phyloP scores from a whole-genome alignment of 306 rosid species.

The Vigna radiata region DNA sequence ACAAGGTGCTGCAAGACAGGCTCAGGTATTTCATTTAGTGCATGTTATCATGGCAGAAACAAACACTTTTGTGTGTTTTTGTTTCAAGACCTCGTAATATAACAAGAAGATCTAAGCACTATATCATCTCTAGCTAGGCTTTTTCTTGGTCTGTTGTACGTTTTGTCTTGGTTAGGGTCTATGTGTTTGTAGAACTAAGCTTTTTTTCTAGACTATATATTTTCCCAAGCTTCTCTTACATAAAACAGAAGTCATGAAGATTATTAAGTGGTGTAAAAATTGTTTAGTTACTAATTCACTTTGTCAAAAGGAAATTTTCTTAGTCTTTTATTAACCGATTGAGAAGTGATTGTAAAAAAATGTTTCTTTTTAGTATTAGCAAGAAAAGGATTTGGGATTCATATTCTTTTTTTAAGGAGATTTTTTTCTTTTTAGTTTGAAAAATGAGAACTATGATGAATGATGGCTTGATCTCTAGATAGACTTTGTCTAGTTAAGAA shows the following conservation, averaged over 20 bases:
- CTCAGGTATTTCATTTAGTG: slow-evolving; percentile 75
- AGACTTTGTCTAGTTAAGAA: slow-evolving; percentile 38
- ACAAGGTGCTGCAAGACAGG: slow-evolving; percentile 99
- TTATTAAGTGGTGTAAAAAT: slow-evolving; percentile 10
- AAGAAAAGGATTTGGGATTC: slow-evolving; percentile 22
- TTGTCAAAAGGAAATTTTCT: slow-evolving; percentile 31
- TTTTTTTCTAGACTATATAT: slow-evolving; percentile 12
- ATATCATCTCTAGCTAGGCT: slow-evolving; percentile 36
- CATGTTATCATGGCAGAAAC: slow-evolving; percentile 26
- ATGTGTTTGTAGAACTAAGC: neutral
- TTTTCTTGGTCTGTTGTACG: slow-evolving; percentile 21
- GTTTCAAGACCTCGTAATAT: slow-evolving; percentile 10
- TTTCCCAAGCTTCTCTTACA: neutral
- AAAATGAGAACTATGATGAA: neutral
- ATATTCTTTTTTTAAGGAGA: slow-evolving; percentile 5
- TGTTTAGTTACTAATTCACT: slow-evolving; percentile 33
- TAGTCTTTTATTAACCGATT: slow-evolving; percentile 20
- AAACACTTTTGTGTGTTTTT: slow-evolving; percentile 36
- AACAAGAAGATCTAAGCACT: neutral
- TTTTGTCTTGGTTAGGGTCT: slow-evolving; percentile 31
- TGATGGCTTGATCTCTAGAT: slow-evolving; percentile 39
- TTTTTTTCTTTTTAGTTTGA: no score
- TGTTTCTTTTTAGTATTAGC: neutral
- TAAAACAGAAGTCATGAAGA: slow-evolving; percentile 8
- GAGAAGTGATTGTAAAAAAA: neutral